Base-by-base conservation (phyloP, 768 basidiomycete species). In the Asterophora parasitica region DNA sequence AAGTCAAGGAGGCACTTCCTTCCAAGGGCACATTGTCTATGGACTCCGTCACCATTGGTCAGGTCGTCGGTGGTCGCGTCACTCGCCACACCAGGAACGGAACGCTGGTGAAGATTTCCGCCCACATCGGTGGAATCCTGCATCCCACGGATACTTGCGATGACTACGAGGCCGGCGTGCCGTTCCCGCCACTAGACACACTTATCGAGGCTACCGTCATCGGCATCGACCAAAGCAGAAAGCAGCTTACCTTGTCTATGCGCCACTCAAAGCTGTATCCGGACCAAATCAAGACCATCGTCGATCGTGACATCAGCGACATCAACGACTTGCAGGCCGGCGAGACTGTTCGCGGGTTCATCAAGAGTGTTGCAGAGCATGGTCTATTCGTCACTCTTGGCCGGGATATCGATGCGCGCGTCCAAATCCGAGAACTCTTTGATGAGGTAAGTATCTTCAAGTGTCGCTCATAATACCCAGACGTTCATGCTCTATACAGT, bases 341-440 rank as follows among this genome's bases (percentile, higher is more conserved):
- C 4, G 73, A 86, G 43, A 77, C 72, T n/a, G 70, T 94, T 13
- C 78, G 92, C 44, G 95, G 95, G 9, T 91, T 95, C 60, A 78
- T 97, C 60, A 96, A 92, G 69, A 89, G 81, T 57, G 73, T 98
- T 27, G 77, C 81, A 13, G 86, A 92, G 38, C 84, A 88, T 60
- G 95, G 95, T 12, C 60, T 99, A 15, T 98, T 96, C 57, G 91
- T 99, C 3, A 80, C 80, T 20, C 68, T 99, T 30, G 92, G 90
- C 8, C 78, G 85, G 26, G 76, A 77, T n/a, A 71, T 96, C 20
- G 91, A 93, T 59, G 93, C 88, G 47, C 82, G 94, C 13, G 84
- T 99, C 20, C 92, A 95, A 67, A 97, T 97, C 61, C 83, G 78
- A 60, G 91, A 96, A 66, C 76, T 95, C 4, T 96, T 95, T 61